Percentiles rank a stretch among this genome's conserved stretches.
These are phyloP conservation scores for Septoria linicola DNA, from an alignment of 2,329 filamentous ascomycete genomes.

Conservation along the genomic window DNA sequence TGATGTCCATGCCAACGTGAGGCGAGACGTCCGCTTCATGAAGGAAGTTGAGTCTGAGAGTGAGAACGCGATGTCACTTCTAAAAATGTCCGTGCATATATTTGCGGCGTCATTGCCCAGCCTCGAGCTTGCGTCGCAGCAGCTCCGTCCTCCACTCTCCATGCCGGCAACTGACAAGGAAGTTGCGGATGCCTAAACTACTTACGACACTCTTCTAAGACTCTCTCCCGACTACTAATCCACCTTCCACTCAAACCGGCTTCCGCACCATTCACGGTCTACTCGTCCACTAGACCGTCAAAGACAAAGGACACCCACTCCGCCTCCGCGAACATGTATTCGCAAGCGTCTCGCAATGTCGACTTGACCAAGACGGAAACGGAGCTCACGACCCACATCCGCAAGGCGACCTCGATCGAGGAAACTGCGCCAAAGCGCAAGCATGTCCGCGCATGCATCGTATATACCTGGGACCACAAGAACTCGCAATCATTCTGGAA, in stretches of 20 bases:
- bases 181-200: conserved; percentile 21
- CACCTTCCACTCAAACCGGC: conserved; percentile 1
- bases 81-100: too few species aligned
- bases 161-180: conserved; percentile 5
- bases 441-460: conserved; percentile 96
- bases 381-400: conserved; percentile 65
- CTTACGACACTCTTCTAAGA: conserved; percentile 10
- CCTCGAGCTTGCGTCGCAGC: conserved; percentile 8
- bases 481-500: conserved; percentile 94
- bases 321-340: conserved; percentile 36
- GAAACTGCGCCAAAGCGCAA: conserved; percentile 75
- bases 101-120: conserved; percentile 7
- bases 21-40: too few species aligned
- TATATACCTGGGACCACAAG: conserved; percentile 99
- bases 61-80: neutral
- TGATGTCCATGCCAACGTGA: too few species aligned
- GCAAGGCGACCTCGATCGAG: conserved; percentile 60
- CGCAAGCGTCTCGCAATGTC: conserved; percentile 52
- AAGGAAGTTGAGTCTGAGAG: neutral
- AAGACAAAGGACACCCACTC: conserved; percentile 10
- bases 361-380: conserved; percentile 66
- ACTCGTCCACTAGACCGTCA: conserved; percentile 15
- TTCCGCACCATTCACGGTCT: conserved; percentile 24
- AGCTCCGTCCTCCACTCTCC: conserved; percentile 1
- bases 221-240: neutral